phyloP scores from a whole-genome alignment of 2,329 filamentous ascomycete genomes.

The Microascus cirrosus region DNA sequence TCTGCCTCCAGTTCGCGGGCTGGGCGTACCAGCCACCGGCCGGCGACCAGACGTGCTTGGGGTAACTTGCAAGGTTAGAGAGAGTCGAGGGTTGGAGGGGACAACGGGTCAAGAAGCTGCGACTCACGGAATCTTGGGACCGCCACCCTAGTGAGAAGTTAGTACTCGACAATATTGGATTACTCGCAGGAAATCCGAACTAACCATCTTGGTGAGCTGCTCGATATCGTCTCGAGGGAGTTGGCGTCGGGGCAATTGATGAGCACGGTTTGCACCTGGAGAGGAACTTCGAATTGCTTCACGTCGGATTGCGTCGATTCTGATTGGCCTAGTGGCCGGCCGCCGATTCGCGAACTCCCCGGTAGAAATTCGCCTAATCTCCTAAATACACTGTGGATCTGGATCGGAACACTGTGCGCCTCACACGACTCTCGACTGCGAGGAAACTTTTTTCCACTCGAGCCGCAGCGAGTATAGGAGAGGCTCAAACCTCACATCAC shows the following conservation, averaged over 20 bases:
- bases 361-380: conserved; percentile 1
- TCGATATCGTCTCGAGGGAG: not conserved
- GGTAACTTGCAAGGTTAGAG: conserved; percentile 51
- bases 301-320: not conserved
- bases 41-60: conserved; percentile 99
- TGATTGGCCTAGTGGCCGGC: not conserved
- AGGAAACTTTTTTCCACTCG: conserved; percentile 5
- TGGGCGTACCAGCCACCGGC: conserved; percentile 96
- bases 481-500: not conserved
- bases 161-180: not conserved
- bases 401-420: not conserved
- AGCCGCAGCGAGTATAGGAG: not conserved
- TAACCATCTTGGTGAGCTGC: conserved; percentile 43
- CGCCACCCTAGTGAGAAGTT: conserved; percentile 44
- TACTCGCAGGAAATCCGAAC: conserved; percentile 9
- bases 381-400: not conserved
- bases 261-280: not conserved
- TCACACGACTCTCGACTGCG: not conserved
- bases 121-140: conserved; percentile 42
- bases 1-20: conserved; percentile 87
- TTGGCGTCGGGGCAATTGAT: not conserved
- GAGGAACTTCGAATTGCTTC: not conserved
- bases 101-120: conserved; percentile 6
- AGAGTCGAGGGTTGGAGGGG: not conserved
- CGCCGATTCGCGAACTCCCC: not conserved